Percentiles rank a stretch among this genome's conserved stretches.
Evolutionary conservation across 352 stramenopile species (phyloP).

Genomic region (Peronosclerospora sorghi): DNA sequence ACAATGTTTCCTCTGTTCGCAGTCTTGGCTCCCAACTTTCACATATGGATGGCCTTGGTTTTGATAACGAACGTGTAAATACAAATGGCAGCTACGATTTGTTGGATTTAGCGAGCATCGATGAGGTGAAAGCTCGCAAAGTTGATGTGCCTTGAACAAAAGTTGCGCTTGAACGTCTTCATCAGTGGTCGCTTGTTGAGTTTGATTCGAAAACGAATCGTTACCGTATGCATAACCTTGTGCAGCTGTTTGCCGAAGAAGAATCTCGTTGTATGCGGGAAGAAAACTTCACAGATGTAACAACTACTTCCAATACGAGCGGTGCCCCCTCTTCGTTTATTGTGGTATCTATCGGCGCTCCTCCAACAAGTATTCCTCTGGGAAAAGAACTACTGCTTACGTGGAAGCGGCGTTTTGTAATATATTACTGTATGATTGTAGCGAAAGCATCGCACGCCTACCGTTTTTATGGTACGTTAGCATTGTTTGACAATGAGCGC

Average conservation of each 20-base stretch:
- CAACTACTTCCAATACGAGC: conserved; percentile 3
- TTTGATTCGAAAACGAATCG: conserved; percentile 54
- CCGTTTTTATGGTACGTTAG: conserved; percentile 55
- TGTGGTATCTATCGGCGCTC: conserved; percentile 17
- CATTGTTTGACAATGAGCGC: conserved; percentile 68
- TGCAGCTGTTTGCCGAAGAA: conserved; percentile 76
- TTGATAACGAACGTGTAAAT: conserved; percentile 69
- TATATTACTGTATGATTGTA: conserved; percentile 76
- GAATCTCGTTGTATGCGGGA: conserved; percentile 53
- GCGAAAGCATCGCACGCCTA: conserved; percentile 66
- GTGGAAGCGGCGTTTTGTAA: conserved; percentile 77
- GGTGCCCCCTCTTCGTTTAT: conserved; percentile 28
- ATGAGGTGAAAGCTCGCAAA: conserved; percentile 48
- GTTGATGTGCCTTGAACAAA: conserved; percentile 35
- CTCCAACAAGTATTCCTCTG: conserved; percentile 24
- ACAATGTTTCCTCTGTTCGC: conserved; percentile 38
- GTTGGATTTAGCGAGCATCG: conserved; percentile 54
- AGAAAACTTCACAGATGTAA: conserved; percentile 20
- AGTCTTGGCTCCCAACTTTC: conserved; percentile 58
- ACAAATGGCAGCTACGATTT: conserved; percentile 70
- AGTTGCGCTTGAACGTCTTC: conserved; percentile 43
- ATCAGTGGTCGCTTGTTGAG: conserved; percentile 77
- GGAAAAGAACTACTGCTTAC: conserved; percentile 57
- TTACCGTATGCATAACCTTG: conserved; percentile 78
- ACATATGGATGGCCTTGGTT: conserved; percentile 57